Percentiles rank a stretch among this genome's conserved stretches.
These are phyloP conservation scores for Rhynchosporium graminicola DNA, from an alignment of 2,329 filamentous ascomycete species.

Conservation along the genomic window DNA sequence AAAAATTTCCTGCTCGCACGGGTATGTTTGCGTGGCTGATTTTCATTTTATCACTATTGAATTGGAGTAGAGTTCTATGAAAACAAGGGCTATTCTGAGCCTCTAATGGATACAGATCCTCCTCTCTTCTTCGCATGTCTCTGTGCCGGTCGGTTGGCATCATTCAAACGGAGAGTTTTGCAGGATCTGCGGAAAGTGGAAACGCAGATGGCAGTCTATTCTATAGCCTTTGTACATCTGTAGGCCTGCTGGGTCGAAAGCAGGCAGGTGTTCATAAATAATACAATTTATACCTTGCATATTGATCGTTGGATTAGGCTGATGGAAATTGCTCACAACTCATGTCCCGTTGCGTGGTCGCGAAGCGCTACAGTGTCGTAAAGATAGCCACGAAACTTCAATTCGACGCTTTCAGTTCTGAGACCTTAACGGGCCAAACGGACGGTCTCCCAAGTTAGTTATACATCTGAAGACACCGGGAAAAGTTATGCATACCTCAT, in stretches of 20 bases:
- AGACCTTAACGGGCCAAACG: conserved; percentile 33
- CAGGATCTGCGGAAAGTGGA: background rate
- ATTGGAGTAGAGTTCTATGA: conserved; percentile 6
- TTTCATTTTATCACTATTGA: background rate
- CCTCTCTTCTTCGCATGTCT: background rate
- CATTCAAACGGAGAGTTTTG: conserved; percentile 21
- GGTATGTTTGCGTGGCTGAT: background rate
- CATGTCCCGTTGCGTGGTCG: background rate
- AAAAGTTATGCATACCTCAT: conserved; percentile 38
- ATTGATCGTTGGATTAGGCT: background rate
- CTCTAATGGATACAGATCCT: background rate
- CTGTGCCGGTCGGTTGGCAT: background rate
- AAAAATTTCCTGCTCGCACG: background rate
- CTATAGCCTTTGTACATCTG: conserved; percentile 25
- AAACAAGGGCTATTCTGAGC: background rate
- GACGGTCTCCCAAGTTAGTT: conserved; percentile 35
- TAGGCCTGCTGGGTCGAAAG: background rate
- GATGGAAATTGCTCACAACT: background rate
- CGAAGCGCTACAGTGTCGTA: background rate
- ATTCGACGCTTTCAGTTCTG: conserved; percentile 13
- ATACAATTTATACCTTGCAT: background rate
- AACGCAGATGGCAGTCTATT: background rate
- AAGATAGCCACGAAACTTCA: background rate
- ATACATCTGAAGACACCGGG: background rate
- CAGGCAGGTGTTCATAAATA: background rate